phyloP scores from a whole-genome alignment of 768 basidiomycete species.

The Lactarius evosmus region DNA sequence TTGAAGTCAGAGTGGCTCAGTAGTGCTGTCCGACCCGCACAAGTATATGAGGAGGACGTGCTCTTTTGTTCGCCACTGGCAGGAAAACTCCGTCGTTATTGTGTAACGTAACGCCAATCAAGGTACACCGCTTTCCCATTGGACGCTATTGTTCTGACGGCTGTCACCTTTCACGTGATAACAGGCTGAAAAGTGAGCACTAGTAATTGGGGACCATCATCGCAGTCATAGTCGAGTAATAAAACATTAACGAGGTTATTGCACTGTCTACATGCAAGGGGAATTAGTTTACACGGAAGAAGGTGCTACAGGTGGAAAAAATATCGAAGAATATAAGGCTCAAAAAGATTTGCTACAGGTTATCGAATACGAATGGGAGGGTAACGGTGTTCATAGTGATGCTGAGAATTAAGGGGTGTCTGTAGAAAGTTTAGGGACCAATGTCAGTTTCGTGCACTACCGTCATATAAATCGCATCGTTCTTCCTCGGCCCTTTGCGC shows the following conservation, averaged over 20 bases:
- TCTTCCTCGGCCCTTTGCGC: slow-evolving; percentile 13
- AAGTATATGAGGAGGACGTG: slow-evolving; percentile 17
- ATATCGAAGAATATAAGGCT: slow-evolving; percentile 12
- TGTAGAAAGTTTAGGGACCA: neutral
- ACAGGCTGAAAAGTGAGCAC: neutral
- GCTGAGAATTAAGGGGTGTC: neutral
- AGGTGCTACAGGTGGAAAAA: slow-evolving; percentile 21
- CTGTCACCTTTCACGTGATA: neutral
- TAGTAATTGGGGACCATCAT: too few species aligned
- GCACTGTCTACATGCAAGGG: neutral
- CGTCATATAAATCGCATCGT: slow-evolving; percentile 24
- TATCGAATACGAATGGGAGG: slow-evolving; percentile 9
- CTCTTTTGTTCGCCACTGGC: slow-evolving; percentile 12
- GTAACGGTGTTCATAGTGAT: neutral
- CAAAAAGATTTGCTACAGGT: slow-evolving; percentile 23
- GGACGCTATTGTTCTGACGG: neutral
- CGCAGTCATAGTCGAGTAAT: neutral
- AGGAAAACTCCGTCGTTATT: slow-evolving; percentile 10
- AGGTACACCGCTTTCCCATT: neutral
- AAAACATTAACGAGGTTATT: neutral
- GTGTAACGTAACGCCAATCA: neutral
- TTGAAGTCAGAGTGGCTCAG: slow-evolving; percentile 2
- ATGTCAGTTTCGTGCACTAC: slow-evolving; percentile 24
- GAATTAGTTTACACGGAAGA: slow-evolving; percentile 13
- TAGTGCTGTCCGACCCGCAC: neutral